Percentiles rank a stretch among this genome's conserved stretches.
Conservation (phyloP, 2,329 filamentous ascomycete genomes). For the Cryphonectria naterciae region DNA sequence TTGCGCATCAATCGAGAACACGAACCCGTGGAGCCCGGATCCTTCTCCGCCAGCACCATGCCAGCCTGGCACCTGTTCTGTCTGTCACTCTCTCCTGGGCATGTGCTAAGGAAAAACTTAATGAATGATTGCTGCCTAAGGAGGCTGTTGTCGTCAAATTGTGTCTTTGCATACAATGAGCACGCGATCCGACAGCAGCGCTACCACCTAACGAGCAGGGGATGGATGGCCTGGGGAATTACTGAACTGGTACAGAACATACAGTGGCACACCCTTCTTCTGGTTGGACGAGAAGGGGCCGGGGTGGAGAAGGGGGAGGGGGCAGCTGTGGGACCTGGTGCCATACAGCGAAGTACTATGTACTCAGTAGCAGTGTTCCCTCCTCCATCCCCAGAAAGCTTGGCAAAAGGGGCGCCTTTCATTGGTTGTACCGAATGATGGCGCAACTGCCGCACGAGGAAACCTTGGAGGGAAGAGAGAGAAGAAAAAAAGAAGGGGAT, state of each 20-base stretch:
- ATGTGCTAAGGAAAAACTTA: too few species aligned
- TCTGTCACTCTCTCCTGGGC: too few species aligned
- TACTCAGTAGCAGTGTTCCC: not conserved
- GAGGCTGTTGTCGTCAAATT: not conserved
- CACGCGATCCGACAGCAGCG: not conserved
- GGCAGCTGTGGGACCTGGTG: not conserved
- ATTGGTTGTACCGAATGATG: too few species aligned
- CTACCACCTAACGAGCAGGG: not conserved
- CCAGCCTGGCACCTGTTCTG: too few species aligned
- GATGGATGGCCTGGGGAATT: too few species aligned
- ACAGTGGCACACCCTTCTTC: too few species aligned
- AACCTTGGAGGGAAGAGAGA: not conserved
- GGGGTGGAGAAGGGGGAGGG: too few species aligned
- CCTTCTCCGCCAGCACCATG: not conserved
- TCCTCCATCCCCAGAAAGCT: not conserved
- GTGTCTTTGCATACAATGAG: not conserved
- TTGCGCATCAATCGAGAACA: not conserved
- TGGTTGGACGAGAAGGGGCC: too few species aligned
- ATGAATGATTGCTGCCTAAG: not conserved
- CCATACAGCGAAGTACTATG: not conserved
- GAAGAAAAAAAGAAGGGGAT: too few species aligned
- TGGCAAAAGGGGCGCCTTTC: not conserved
- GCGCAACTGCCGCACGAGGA: too few species aligned
- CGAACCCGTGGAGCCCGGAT: not conserved
- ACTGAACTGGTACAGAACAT: too few species aligned